Evolutionary conservation across 352 stramenopile species (phyloP).

Genomic region (Phytopythium montanum): DNA sequence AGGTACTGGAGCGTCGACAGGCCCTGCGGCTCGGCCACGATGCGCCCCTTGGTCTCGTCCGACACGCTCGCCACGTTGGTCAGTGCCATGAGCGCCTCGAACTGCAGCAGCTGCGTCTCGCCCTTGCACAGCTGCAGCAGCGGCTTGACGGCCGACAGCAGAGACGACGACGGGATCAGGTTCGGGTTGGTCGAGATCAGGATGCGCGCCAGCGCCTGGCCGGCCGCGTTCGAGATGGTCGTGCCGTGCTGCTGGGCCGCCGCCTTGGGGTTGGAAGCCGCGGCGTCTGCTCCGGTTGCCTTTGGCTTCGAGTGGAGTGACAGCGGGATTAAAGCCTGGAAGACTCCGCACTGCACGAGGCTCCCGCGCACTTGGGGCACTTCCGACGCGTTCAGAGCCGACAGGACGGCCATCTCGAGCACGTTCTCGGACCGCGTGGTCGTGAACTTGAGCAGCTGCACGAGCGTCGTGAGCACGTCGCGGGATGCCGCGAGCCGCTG

Average conservation of each 20-base stretch:
- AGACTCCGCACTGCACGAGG: conserved; percentile 74
- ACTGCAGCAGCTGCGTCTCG: conserved; percentile 89
- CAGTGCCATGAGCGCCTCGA: conserved; percentile 95
- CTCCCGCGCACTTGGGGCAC: conserved; percentile 61
- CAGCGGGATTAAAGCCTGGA: conserved; percentile 69
- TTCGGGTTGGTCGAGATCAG: conserved; percentile 97
- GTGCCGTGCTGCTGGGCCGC: conserved; percentile 65
- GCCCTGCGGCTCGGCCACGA: conserved; percentile 59
- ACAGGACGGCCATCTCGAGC: conserved; percentile 69
- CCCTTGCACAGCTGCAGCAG: conserved; percentile 94
- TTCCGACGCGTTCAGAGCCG: conserved; percentile 66
- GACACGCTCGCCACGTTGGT: conserved; percentile 96
- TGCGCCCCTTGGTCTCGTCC: conserved; percentile 93
- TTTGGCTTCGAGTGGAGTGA: conserved; percentile 36
- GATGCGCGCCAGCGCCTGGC: conserved; percentile 94
- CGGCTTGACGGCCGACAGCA: conserved; percentile 76
- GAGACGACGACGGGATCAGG: conserved; percentile 71
- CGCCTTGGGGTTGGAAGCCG: conserved; percentile 14
- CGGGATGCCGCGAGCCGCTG: conserved; percentile 38
- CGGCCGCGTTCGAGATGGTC: conserved; percentile 86
- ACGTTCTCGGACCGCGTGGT: conserved; percentile 76
- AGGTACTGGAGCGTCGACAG: conserved; percentile 80
- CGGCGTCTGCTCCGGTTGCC: not conserved
- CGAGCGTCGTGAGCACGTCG: conserved; percentile 67
- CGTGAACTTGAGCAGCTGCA: conserved; percentile 76